Conservation (phyloP, 2,329 filamentous ascomycete genomes). For the Macrophomina tecta region DNA sequence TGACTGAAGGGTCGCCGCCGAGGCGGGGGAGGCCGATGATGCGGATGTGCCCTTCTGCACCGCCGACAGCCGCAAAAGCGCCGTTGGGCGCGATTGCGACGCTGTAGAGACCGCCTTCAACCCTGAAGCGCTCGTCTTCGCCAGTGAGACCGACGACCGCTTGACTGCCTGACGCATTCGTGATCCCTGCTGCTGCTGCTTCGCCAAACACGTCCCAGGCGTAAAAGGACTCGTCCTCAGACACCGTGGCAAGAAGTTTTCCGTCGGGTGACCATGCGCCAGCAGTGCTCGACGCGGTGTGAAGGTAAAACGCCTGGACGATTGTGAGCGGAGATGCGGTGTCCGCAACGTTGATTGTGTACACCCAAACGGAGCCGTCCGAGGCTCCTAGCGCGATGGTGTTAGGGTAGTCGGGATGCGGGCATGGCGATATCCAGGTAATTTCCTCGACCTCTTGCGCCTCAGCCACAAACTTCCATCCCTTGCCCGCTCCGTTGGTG, state of each 20-base stretch:
- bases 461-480: constrained; percentile 74
- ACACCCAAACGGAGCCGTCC: constrained; percentile 95
- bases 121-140: constrained; percentile 85
- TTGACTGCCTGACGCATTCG: constrained; percentile 60
- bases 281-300: constrained; percentile 84
- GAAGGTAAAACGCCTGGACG: constrained; percentile 89
- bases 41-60: constrained; percentile 83
- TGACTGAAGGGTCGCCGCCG: constrained; percentile 36
- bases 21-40: constrained; percentile 81
- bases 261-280: constrained; percentile 92
- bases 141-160: constrained; percentile 78
- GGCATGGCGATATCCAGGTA: constrained; percentile 85
- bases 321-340: constrained; percentile 72
- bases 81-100: constrained; percentile 82
- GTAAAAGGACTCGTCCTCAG: constrained; percentile 85
- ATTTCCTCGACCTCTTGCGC: constrained; percentile 92
- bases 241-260: constrained; percentile 82
- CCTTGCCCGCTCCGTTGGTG: constrained; percentile 42
- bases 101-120: constrained; percentile 90
- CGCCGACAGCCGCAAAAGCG: constrained; percentile 82
- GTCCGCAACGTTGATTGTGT: constrained; percentile 76
- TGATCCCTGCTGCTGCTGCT: constrained; percentile 69
- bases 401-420: constrained; percentile 73
- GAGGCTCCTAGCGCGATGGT: constrained; percentile 85
- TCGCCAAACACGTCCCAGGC: constrained; percentile 92